Evolutionary conservation across 1,284 basidiomycete species (phyloP).

Genomic region (Trichosporon sp.): DNA sequence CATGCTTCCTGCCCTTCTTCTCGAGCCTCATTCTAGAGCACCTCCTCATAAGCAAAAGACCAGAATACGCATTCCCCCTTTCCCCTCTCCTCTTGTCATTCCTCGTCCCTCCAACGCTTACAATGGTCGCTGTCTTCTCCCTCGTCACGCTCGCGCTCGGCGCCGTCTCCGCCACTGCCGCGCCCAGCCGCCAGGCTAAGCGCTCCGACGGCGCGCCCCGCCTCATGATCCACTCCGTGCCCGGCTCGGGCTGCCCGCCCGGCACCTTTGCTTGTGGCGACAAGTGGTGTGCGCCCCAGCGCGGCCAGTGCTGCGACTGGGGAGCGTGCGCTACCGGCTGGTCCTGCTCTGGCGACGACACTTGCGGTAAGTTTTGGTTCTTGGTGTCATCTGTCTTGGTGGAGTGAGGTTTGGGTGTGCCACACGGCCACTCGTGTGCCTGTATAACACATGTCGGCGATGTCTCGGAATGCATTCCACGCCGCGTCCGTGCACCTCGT

Average conservation of each 20-base stretch:
- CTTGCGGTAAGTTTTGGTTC: neutral
- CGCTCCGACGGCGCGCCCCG: neutral
- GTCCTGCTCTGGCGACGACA: conserved; percentile 5
- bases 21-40: neutral
- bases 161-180: neutral
- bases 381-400: too few relatives aligned
- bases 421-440: too few relatives aligned
- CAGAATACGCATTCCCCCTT: neutral
- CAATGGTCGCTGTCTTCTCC: conserved; percentile 9
- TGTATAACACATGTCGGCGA: too few relatives aligned
- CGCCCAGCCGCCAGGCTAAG: neutral
- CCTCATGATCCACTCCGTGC: neutral
- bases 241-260: conserved; percentile 3
- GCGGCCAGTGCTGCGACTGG: conserved; percentile 12
- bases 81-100: neutral
- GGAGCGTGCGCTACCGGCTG: conserved; percentile 4
- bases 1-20: neutral
- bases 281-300: conserved; percentile 6
- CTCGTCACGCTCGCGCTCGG: neutral
- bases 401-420: too few relatives aligned
- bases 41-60: neutral
- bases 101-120: neutral
- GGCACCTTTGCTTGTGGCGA: neutral
- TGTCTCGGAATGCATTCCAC: too few relatives aligned
- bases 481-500: too few relatives aligned